Conservation (phyloP, 495 filamentous ascomycete genomes). For the Trichocladium uniseriatum region DNA sequence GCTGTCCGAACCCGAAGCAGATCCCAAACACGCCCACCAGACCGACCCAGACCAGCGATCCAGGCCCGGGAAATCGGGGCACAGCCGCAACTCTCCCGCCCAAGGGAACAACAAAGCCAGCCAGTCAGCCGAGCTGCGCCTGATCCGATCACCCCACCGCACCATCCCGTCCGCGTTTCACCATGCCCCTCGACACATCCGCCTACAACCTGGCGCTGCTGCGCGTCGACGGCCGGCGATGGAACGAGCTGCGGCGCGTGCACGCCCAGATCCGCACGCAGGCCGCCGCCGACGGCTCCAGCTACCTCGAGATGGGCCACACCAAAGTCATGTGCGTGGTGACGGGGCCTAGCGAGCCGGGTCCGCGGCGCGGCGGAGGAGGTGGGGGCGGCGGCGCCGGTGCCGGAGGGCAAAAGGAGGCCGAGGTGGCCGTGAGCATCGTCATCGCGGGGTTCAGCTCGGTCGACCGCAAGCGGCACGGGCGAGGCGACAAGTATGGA, state of each 20-base stretch:
- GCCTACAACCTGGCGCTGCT: constrained; percentile 78
- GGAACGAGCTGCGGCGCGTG: constrained; percentile 93
- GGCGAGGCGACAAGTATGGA: constrained; percentile 64
- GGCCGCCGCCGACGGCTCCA: constrained; percentile 78
- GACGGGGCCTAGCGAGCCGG: constrained; percentile 67
- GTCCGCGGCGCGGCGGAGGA: constrained; percentile 24
- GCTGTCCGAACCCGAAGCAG: not conserved
- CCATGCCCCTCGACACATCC: constrained; percentile 85
- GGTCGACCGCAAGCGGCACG: constrained; percentile 70
- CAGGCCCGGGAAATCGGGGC: not conserved
- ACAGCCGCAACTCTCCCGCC: not conserved
- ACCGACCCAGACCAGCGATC: not conserved
- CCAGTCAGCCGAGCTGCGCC: not conserved
- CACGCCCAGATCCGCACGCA: constrained; percentile 86
- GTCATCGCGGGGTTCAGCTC: constrained; percentile 80
- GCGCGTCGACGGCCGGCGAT: constrained; percentile 87
- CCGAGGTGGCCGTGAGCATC: constrained; percentile 71
- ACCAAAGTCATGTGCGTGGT: constrained; percentile 94
- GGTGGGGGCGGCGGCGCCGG: constrained; percentile 33
- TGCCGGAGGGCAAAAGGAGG: constrained; percentile 35
- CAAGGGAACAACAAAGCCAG: no score
- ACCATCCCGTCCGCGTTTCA: not conserved
- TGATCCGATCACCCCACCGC: not conserved
- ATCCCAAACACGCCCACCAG: not conserved
- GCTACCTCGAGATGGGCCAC: constrained; percentile 90